Percentiles rank a stretch among this genome's conserved stretches.
Evolutionary conservation across 129 eudicot species (phyloP).

Genomic region (Flaveria brownii): DNA sequence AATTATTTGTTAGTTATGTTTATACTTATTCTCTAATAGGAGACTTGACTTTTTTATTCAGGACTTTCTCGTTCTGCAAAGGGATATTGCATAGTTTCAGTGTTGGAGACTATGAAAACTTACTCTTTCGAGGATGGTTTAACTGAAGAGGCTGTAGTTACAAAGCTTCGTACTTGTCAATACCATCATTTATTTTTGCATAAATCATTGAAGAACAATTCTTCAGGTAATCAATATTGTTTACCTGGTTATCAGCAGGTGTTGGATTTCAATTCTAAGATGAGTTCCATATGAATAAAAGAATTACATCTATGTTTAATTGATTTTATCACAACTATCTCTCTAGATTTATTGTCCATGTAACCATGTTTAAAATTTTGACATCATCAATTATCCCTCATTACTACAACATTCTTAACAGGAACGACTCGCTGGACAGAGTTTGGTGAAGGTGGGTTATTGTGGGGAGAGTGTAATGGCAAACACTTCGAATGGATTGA

Average conservation of each 20-base stretch:
- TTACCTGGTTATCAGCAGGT: neutral
- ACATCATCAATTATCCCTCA: constrained; percentile 18
- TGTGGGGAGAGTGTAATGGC: constrained; percentile 92
- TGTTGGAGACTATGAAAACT: constrained; percentile 95
- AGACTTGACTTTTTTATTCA: constrained; percentile 20
- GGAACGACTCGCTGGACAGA: constrained; percentile 95
- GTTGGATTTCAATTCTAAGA: neutral
- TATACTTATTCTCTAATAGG: neutral
- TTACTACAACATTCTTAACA: constrained; percentile 35
- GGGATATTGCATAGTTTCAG: constrained; percentile 79
- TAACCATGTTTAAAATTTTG: neutral
- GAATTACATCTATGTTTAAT: neutral
- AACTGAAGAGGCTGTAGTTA: constrained; percentile 94
- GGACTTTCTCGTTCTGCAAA: constrained; percentile 94
- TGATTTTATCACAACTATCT: constrained; percentile 15
- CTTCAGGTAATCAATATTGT: constrained; percentile 61
- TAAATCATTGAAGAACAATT: constrained; percentile 67
- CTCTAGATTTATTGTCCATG: neutral
- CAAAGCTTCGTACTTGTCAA: constrained; percentile 89
- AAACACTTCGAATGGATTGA: constrained; percentile 90
- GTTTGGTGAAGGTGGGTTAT: constrained; percentile 95
- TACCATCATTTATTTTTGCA: constrained; percentile 92
- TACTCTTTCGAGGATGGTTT: constrained; percentile 77
- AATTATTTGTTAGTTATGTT: neutral
- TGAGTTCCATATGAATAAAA: neutral